Base-by-base conservation (phyloP, 2,329 filamentous ascomycete species). In the Phialophora macrospora region DNA sequence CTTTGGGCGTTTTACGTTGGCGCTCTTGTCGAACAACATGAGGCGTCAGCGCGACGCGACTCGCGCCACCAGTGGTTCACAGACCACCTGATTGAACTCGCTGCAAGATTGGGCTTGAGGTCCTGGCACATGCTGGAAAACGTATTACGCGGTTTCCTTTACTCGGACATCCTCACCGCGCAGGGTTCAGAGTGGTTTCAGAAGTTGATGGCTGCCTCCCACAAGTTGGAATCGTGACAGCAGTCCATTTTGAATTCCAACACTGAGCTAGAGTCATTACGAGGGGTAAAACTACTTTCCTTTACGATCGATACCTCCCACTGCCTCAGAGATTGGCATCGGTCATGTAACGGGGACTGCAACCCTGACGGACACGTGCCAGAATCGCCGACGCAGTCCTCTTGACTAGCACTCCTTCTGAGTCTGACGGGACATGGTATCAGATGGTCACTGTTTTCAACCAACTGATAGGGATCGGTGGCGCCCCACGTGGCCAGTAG, bases 1-100 rank as follows among this genome's bases (percentile, higher is more conserved):
- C n/a, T 66, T 12, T 66, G 64, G 60, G 64, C 60, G n/a, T 38
- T 46, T 20, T 63, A 63, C 41, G 55, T 66, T 28, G 64, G 60
- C 32, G 64, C 64, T 44, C 48, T 66, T n/a, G 30, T 28, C 9
- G 64, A 66, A 26, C 64, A 62, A 34, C 12, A 32, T 28, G 26
- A 49, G 5, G 14, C 32, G 11, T 5, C 55, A 14, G 14, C 20
- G 11, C 22, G 14, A 24, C 2, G 14, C 34, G 20, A 41, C 11
- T 11, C 34, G 11, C 32, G 38, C 22, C 12, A 3, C 0, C 55
- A 57, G 12, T 57, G 55, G 55, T 57, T 57, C 22, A 57, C 30
- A 1, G 6, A 11, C n/a, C 30, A 28, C n/a, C 20, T 57, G 55
- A n/a, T 57, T n/a, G 34, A 26, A 17, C 55, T 57, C 46, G 55